Percentiles rank a stretch among this genome's conserved stretches.
These are phyloP conservation scores for Pleurotus citrinopileatus DNA, from an alignment of 768 basidiomycete species.

Conservation along the genomic window DNA sequence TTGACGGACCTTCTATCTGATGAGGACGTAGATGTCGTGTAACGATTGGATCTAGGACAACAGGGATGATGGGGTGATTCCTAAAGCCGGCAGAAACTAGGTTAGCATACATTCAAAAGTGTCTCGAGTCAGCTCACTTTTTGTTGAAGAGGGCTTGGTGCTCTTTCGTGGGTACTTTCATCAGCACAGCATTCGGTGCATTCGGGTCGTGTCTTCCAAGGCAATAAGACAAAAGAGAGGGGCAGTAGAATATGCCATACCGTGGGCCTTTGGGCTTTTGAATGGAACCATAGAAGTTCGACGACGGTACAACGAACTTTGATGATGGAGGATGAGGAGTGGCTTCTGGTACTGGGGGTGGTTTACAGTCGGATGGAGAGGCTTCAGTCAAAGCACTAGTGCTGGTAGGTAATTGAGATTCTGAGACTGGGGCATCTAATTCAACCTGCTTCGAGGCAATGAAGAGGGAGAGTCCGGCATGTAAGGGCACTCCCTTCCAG, in stretches of 20 bases:
- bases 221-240: not conserved
- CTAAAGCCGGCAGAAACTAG: slow-evolving; percentile 41
- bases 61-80: slow-evolving; percentile 62
- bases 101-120: not conserved
- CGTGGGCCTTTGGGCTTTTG: slow-evolving; percentile 38
- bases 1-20: slow-evolving; percentile 73
- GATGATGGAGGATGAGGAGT: slow-evolving; percentile 14
- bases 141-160: slow-evolving; percentile 69
- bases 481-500: slow-evolving; percentile 58
- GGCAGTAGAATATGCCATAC: slow-evolving; percentile 33
- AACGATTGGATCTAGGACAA: slow-evolving; percentile 90
- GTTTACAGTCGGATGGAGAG: not conserved
- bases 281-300: slow-evolving; percentile 54
- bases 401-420: slow-evolving; percentile 49
- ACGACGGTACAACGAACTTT: slow-evolving; percentile 50
- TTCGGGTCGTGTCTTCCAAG: slow-evolving; percentile 71
- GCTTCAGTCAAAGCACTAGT: slow-evolving; percentile 25
- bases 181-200: slow-evolving; percentile 75
- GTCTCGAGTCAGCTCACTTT: slow-evolving; percentile 40
- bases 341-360: slow-evolving; percentile 6
- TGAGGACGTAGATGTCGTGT: slow-evolving; percentile 77
- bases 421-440: slow-evolving; percentile 49
- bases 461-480: slow-evolving; percentile 39
- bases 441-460: slow-evolving; percentile 63
- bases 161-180: slow-evolving; percentile 73